These are phyloP conservation scores for Citeromyces hawaiiensis DNA, from an alignment of 1,139 yeast genomes.

Conservation along the genomic window DNA sequence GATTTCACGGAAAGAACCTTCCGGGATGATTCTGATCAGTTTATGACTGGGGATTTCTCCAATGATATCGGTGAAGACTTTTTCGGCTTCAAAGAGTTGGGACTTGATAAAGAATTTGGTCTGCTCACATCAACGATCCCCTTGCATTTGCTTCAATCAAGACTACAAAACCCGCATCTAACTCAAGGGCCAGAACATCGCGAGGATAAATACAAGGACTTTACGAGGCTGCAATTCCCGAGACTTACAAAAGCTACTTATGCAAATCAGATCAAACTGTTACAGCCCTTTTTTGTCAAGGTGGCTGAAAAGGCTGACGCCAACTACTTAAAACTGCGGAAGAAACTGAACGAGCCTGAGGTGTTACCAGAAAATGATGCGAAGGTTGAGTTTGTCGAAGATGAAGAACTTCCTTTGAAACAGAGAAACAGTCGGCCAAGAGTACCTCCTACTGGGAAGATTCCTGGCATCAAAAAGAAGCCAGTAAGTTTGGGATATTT, in stretches of 20 bases:
- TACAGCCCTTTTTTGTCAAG: constrained; percentile 43
- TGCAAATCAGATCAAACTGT: constrained; percentile 39
- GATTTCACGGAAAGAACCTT: constrained; percentile 70
- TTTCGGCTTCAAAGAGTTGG: constrained; percentile 91
- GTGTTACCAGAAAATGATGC: constrained; percentile 19
- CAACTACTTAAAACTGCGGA: constrained; percentile 29
- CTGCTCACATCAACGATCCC: constrained; percentile 80
- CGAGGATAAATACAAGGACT: constrained; percentile 47
- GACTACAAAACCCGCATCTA: constrained; percentile 41
- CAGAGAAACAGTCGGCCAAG: constrained; percentile 74
- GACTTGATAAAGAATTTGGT: constrained; percentile 89
- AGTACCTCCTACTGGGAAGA: constrained; percentile 89
- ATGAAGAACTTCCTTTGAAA: constrained; percentile 70
- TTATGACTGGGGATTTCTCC: constrained; percentile 87
- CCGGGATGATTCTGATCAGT: constrained; percentile 85
- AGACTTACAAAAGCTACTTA: constrained; percentile 37
- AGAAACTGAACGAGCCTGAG: constrained; percentile 33
- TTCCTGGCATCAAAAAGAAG: constrained; percentile 56
- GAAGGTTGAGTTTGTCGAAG: constrained; percentile 47
- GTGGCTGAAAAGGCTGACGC: constrained; percentile 38
- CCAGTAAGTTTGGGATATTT: constrained; percentile 38
- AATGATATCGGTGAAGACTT: constrained; percentile 91
- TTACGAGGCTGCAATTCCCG: constrained; percentile 35
- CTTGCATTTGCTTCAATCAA: constrained; percentile 72
- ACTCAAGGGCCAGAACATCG: constrained; percentile 28